A percentile compares a stretch with the other conserved stretches of the same genome.
phyloP scores from a whole-genome alignment of 2,329 filamentous ascomycete species.

The Exserohilum rostratum region DNA sequence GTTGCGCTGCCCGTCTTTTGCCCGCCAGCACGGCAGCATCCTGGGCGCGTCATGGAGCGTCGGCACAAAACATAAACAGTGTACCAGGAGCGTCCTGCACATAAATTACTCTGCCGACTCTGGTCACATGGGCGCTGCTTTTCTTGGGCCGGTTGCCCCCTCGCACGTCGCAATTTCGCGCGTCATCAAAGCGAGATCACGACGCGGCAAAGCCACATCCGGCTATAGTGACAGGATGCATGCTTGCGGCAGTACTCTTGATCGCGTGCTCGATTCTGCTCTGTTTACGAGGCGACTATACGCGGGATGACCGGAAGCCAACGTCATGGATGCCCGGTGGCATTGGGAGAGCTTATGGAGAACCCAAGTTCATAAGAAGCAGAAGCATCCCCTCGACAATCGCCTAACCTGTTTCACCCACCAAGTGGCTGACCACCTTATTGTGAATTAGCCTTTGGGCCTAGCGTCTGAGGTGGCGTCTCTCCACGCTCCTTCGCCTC shows the following conservation, averaged over 20 bases:
- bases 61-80: too few relatives aligned
- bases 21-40: too few relatives aligned
- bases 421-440: not conserved
- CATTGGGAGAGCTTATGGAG: not conserved
- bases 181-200: constrained; percentile 20
- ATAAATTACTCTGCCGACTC: constrained; percentile 30
- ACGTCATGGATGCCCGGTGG: not conserved
- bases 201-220: constrained; percentile 13
- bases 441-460: not conserved
- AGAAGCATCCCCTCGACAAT: not conserved
- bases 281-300: not conserved
- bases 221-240: constrained; percentile 5
- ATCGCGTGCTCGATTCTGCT: constrained; percentile 4
- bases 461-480: not conserved
- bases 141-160: constrained; percentile 13
- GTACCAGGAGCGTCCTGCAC: constrained; percentile 6
- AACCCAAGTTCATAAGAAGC: not conserved
- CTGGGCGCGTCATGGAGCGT: too few relatives aligned
- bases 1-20: not conserved
- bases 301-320: not conserved
- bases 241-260: constrained; percentile 4
- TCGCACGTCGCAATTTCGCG: constrained; percentile 38
- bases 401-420: not conserved
- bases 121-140: constrained; percentile 21
- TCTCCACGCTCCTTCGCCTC: not conserved